Evolutionary conservation across 768 basidiomycete species (phyloP).

Genomic region (Hygrophoropsis aurantiaca): DNA sequence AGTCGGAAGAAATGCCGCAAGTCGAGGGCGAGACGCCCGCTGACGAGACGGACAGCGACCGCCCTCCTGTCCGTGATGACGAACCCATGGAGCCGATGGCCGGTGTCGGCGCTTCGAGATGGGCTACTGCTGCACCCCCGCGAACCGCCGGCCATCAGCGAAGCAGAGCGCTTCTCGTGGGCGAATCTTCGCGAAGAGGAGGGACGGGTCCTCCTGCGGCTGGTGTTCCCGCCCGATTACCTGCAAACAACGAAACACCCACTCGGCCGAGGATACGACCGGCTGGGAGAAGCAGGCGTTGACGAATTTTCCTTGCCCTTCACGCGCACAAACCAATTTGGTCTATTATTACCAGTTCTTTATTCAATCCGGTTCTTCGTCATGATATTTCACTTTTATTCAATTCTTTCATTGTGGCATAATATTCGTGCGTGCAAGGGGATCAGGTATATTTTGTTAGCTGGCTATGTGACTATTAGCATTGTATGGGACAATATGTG

Average conservation of each 20-base stretch:
- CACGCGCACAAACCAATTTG: no score
- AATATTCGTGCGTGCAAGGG: no score
- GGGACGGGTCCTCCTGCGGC: slow-evolving; percentile 23
- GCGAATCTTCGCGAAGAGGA: slow-evolving; percentile 22
- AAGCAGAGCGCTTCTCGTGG: slow-evolving; percentile 17
- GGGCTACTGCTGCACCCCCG: slow-evolving; percentile 25
- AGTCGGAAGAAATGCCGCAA: slow-evolving; percentile 21
- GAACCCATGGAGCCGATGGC: slow-evolving; percentile 31
- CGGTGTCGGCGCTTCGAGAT: slow-evolving; percentile 25
- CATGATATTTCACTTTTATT: no score
- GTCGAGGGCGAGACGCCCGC: slow-evolving; percentile 26
- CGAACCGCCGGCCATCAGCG: slow-evolving; percentile 15
- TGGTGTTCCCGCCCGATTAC: slow-evolving; percentile 35
- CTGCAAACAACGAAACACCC: slow-evolving; percentile 53
- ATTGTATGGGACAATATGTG: no score
- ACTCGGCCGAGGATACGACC: slow-evolving; percentile 58
- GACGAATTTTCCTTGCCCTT: slow-evolving; percentile 8
- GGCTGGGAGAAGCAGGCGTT: slow-evolving; percentile 47
- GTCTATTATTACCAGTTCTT: no score
- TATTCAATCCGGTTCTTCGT: no score
- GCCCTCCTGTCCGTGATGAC: slow-evolving; percentile 29
- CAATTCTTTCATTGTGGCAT: no score
- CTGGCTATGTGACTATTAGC: no score
- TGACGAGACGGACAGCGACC: slow-evolving; percentile 23
- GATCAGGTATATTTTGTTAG: no score